Percentiles rank a stretch among this genome's conserved stretches.
Conservation (phyloP, 176 grass and related monocot species). For the Oryza glumipatula region DNA sequence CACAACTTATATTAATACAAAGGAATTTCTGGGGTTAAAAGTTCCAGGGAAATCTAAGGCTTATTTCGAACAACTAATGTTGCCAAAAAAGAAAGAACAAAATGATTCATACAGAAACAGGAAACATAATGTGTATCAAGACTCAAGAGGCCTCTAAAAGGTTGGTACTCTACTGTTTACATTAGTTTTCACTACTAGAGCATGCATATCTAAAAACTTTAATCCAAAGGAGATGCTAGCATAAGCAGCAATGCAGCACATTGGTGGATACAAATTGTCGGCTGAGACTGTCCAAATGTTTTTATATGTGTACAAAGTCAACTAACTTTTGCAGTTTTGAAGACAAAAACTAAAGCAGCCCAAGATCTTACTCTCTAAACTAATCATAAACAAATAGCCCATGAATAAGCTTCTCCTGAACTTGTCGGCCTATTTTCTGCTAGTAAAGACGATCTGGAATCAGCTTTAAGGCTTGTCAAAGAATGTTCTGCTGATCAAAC, state of each 20-base stretch:
- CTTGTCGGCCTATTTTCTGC: conserved; percentile 39
- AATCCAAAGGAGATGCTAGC: background rate
- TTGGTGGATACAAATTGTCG: background rate
- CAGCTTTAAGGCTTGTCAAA: conserved; percentile 2
- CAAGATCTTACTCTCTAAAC: conserved; percentile 25
- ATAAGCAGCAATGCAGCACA: background rate
- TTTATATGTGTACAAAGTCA: conserved; percentile 31
- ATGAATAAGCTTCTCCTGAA: conserved; percentile 46
- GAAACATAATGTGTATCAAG: background rate
- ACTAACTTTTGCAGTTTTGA: conserved; percentile 41
- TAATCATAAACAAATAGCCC: conserved; percentile 27
- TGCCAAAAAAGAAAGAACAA: background rate
- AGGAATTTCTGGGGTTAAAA: background rate
- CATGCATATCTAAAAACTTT: background rate
- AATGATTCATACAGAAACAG: no score
- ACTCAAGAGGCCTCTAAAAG: background rate
- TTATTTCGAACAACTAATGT: background rate
- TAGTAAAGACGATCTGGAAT: conserved; percentile 26
- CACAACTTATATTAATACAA: conserved; percentile 18
- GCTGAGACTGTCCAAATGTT: conserved; percentile 9
- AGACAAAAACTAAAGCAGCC: conserved; percentile 28
- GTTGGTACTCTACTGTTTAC: no score
- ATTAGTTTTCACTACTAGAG: background rate
- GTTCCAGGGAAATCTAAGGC: background rate
- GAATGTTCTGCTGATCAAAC: conserved; percentile 13